phyloP scores from a whole-genome alignment of 768 basidiomycete genomes.

The Clathrus columnatus region DNA sequence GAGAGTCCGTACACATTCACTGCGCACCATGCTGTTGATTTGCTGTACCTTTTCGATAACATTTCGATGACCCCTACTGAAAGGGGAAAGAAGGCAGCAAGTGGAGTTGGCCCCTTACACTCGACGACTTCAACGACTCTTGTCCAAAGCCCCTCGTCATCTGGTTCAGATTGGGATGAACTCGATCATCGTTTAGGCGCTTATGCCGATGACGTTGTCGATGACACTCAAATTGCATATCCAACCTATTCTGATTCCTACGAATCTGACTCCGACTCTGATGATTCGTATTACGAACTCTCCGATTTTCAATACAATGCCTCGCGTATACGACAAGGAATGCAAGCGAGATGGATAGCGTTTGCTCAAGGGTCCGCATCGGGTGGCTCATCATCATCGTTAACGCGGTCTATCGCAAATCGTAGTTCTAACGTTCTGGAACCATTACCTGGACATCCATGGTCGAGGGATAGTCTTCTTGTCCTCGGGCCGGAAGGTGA shows the following conservation, averaged over 20 bases:
- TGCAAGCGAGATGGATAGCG: conserved; percentile 67
- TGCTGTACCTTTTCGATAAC: conserved; percentile 75
- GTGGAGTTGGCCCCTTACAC: conserved; percentile 11
- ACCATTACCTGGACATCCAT: neutral
- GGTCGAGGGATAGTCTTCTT: conserved; percentile 49
- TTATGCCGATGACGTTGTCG: conserved; percentile 26
- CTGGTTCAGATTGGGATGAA: conserved; percentile 19
- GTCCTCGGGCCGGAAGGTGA: conserved; percentile 82
- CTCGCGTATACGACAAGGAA: conserved; percentile 53
- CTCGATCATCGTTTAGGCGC: conserved; percentile 19
- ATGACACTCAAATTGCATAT: conserved; percentile 23
- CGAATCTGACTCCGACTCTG: conserved; percentile 24
- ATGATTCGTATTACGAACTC: conserved; percentile 50
- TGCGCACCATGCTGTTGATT: conserved; percentile 63
- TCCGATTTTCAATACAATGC: conserved; percentile 52
- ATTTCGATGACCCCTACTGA: conserved; percentile 45
- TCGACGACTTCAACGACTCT: conserved; percentile 1
- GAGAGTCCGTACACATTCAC: conserved; percentile 56
- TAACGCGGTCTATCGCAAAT: neutral
- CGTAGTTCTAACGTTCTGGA: neutral
- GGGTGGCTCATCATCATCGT: neutral
- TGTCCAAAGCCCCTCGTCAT: neutral
- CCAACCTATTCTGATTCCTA: conserved; percentile 14
- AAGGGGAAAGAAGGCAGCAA: neutral
- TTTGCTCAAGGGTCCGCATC: conserved; percentile 49